Evolutionary conservation across 306 rosid genomes (phyloP).

Genomic region (Casuarina equisetifolia): DNA sequence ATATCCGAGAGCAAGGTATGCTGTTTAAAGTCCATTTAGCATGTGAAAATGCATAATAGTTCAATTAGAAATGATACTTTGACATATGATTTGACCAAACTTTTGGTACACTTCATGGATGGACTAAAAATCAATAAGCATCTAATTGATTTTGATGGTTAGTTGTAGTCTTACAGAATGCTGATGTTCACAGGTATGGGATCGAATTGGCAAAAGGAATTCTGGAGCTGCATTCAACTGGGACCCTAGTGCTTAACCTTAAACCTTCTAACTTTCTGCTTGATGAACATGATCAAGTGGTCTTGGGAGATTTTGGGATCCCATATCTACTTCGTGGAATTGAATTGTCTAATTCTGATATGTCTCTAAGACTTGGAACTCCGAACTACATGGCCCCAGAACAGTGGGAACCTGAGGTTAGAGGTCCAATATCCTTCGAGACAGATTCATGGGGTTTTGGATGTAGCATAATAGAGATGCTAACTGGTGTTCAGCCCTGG

Average conservation of each 20-base stretch:
- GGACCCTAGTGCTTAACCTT: constrained; percentile 71
- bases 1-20: not conserved
- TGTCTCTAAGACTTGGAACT: constrained; percentile 74
- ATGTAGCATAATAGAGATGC: constrained; percentile 82
- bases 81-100: not conserved
- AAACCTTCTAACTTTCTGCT: constrained; percentile 79
- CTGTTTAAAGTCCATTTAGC: not conserved
- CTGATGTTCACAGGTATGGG: constrained; percentile 72
- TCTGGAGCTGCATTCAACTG: constrained; percentile 68
- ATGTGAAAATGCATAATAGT: not conserved
- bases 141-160: not conserved
- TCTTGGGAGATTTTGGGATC: constrained; percentile 84
- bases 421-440: constrained; percentile 89
- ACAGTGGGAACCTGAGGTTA: constrained; percentile 85
- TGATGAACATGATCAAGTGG: constrained; percentile 59
- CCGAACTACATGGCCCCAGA: constrained; percentile 98
- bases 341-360: constrained; percentile 49
- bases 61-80: not conserved
- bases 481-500: constrained; percentile 89
- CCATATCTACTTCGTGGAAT: constrained; percentile 71
- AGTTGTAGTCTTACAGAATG: constrained; percentile 17
- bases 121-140: not conserved
- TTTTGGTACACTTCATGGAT: not conserved
- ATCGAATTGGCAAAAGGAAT: constrained; percentile 66
- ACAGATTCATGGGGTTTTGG: constrained; percentile 96